A percentile compares a stretch with the other conserved stretches of the same genome.
Conservation (phyloP, 371 early-diverging fungal genomes). For the Thermomucor indicae-seudaticae region DNA sequence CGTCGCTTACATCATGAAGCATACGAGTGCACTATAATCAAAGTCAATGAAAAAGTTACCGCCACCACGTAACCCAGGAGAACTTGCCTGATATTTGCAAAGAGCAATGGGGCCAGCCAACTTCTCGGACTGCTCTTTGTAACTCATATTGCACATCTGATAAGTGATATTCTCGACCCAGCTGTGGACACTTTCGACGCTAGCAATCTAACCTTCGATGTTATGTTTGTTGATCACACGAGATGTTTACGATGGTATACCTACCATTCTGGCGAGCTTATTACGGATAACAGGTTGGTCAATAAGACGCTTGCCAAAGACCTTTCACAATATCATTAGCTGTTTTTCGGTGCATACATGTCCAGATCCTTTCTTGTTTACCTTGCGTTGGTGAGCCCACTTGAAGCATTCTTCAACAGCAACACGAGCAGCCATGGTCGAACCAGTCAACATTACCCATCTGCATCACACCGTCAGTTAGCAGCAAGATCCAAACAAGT, state of each 20-base stretch:
- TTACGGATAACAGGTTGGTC: constrained; percentile 65
- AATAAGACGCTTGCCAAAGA: constrained; percentile 75
- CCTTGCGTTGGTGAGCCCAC: constrained; percentile 50
- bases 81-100: constrained; percentile 45
- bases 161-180: constrained; percentile 54
- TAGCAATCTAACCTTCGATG: constrained; percentile 34
- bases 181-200: constrained; percentile 44
- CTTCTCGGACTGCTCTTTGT: constrained; percentile 41
- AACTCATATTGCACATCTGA: constrained; percentile 53
- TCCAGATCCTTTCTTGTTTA: neutral
- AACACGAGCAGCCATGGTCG: constrained; percentile 42
- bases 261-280: constrained; percentile 67
- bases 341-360: neutral
- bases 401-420: constrained; percentile 34
- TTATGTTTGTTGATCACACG: too few relatives aligned
- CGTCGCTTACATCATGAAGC: constrained; percentile 42
- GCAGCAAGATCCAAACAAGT: too few relatives aligned
- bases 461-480: too few relatives aligned
- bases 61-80: constrained; percentile 54
- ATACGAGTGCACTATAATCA: constrained; percentile 38
- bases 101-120: constrained; percentile 58
- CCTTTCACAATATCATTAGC: constrained; percentile 14
- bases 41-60: neutral
- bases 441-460: constrained; percentile 28
- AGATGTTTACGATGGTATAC: too few relatives aligned